Percentiles rank a stretch among this genome's conserved stretches.
Evolutionary conservation across 306 rosid species (phyloP).

Genomic region (Sphenostylis stenocarpa): DNA sequence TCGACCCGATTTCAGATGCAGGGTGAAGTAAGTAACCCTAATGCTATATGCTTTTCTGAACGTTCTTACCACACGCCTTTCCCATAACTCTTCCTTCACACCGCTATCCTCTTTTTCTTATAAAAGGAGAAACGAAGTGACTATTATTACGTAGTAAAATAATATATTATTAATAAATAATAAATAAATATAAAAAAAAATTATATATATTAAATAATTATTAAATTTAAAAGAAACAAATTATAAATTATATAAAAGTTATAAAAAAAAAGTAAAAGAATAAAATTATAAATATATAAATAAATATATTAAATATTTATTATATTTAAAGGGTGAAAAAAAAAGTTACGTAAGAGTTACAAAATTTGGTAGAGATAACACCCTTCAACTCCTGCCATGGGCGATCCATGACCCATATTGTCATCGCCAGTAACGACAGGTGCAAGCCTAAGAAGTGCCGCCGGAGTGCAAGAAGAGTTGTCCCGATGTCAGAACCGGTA

Average conservation of each 20-base stretch:
- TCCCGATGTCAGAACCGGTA: slow-evolving; percentile 92
- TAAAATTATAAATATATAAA: too few relatives aligned
- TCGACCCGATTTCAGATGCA: slow-evolving; percentile 14
- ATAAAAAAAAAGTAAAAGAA: too few relatives aligned
- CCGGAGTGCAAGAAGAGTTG: slow-evolving; percentile 97
- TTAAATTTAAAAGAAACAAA: too few relatives aligned
- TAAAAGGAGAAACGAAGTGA: background rate
- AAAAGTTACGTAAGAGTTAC: too few relatives aligned
- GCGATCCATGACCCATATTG: slow-evolving; percentile 94
- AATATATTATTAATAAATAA: too few relatives aligned
- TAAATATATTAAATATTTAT: too few relatives aligned
- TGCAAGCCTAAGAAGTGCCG: slow-evolving; percentile 98
- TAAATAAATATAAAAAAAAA: too few relatives aligned
- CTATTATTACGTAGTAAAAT: too few relatives aligned
- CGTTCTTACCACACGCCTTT: slow-evolving; percentile 30
- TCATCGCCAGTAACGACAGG: slow-evolving; percentile 83
- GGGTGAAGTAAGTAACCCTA: slow-evolving; percentile 18
- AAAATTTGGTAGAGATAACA: too few relatives aligned
- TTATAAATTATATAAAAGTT: too few relatives aligned
- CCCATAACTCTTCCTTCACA: background rate
- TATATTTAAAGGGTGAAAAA: too few relatives aligned
- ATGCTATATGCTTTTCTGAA: slow-evolving; percentile 1
- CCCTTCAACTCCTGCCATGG: slow-evolving; percentile 42
- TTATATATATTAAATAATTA: too few relatives aligned
- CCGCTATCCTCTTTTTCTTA: background rate